Base-by-base conservation (phyloP, 192 early-diverging fungal genomes). In the Mortierella antarctica region DNA sequence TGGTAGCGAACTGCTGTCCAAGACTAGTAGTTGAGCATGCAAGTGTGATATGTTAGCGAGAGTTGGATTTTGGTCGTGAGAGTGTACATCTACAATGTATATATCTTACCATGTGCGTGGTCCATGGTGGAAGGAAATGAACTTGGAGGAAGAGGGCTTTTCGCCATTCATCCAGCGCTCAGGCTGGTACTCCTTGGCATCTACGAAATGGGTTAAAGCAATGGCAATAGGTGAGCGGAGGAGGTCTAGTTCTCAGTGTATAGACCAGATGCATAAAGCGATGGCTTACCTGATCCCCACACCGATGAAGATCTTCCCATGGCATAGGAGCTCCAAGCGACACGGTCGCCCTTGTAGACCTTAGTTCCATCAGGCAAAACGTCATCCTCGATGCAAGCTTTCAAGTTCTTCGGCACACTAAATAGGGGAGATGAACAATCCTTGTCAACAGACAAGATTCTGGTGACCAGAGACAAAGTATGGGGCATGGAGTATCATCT, bases 111-210 rank as follows among this genome's bases (percentile, higher is more conserved):
- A 84, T 45, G 65, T 66, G 50, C 86, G 70, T 57, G 89, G 89
- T 39, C 88, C 89, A 48, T 73, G 83, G 56, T 91, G 76, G 86
- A 91, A 91, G n/a, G 82, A 76, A 49, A 79, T 57, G 65, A 83
- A 90, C 80, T 88, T 84, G 53, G 82, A 82, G 12, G 72, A 83
- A 7, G 58, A 70, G 11, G 71, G 74, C 41, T 74, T 73, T 41
- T 78, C 83, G 11, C 49, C 73, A 1, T 42, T 45, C 20, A 90
- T 65, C 88, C 92, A 94, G 14, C 92, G 82, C 44, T 91, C 87
- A 39, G 93, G 93, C 8, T 83, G 72, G 72, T 91, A 94, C 50
- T 85, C 71, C 42, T 62, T 73, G 2, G 91, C 91, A 74, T 93
- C 88, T 31, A 31, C 31, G 31, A 3, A 31, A 31, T 31, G 31